These are phyloP conservation scores for Priceomyces haplophilus DNA, from an alignment of 805 yeast genomes.

Conservation along the genomic window DNA sequence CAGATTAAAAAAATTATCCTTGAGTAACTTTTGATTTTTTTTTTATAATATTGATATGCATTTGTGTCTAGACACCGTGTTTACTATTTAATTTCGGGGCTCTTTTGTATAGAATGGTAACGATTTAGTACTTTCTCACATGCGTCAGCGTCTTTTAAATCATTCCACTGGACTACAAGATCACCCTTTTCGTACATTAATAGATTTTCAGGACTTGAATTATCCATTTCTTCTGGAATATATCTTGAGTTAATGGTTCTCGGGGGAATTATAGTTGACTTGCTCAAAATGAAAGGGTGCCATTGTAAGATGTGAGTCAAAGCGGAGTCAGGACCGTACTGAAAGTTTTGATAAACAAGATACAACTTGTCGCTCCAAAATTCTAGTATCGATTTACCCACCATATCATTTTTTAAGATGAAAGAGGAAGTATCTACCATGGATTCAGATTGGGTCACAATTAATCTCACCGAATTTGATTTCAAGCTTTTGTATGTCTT, in stretches of 20 bases:
- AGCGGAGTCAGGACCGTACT: slow-evolving; percentile 59
- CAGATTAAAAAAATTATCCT: slow-evolving; percentile 10
- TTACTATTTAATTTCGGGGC: neutral
- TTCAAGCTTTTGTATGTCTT: slow-evolving; percentile 63
- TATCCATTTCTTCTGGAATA: slow-evolving; percentile 10
- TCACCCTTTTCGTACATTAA: slow-evolving; percentile 61
- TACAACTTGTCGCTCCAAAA: slow-evolving; percentile 73
- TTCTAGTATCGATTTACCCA: slow-evolving; percentile 70
- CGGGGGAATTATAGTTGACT: slow-evolving; percentile 66
- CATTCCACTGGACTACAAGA: slow-evolving; percentile 60
- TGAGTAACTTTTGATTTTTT: neutral
- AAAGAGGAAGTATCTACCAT: slow-evolving; percentile 70
- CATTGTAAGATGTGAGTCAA: slow-evolving; percentile 87
- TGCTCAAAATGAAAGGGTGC: slow-evolving; percentile 82
- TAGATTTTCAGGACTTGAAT: slow-evolving; percentile 33
- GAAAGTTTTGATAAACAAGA: slow-evolving; percentile 63
- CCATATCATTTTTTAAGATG: slow-evolving; percentile 61
- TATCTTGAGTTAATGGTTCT: slow-evolving; percentile 31
- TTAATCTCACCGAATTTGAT: slow-evolving; percentile 53
- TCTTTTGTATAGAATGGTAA: slow-evolving; percentile 13
- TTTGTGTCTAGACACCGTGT: neutral
- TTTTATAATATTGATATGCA: neutral
- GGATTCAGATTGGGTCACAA: slow-evolving; percentile 66
- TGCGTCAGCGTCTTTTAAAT: slow-evolving; percentile 47
- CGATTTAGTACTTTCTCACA: slow-evolving; percentile 51